These are phyloP conservation scores for Albifimbria verrucaria DNA, from an alignment of 2,329 filamentous ascomycete species.

Conservation along the genomic window DNA sequence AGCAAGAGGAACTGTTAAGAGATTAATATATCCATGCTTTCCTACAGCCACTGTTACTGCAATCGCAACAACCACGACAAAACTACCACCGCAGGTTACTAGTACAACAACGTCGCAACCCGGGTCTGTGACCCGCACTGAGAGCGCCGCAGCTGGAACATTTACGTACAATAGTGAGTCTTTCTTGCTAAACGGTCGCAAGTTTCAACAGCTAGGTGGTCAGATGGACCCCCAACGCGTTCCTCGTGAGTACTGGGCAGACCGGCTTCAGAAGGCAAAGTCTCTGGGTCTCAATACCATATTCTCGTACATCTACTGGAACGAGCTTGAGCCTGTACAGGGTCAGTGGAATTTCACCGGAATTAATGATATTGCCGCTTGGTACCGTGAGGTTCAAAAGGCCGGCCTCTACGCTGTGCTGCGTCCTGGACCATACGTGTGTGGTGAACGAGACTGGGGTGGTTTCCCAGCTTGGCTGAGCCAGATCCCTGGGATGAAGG, in stretches of 20 bases:
- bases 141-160: no score
- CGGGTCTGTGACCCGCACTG: no score
- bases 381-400: constrained; percentile 41
- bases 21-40: no score
- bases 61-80: no score
- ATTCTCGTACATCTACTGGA: constrained; percentile 50
- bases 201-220: no score
- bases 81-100: no score
- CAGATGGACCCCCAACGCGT: constrained; percentile 50
- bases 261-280: constrained; percentile 70
- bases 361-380: constrained; percentile 41
- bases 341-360: constrained; percentile 34
- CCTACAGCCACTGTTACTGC: no score
- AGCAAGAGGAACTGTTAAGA: no score
- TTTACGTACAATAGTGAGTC: no score
- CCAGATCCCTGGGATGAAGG: constrained; percentile 34
- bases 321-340: constrained; percentile 39
- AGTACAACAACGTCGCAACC: no score
- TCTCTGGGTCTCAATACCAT: constrained; percentile 77
- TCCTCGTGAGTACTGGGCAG: constrained; percentile 42
- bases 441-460: constrained; percentile 47
- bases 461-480: constrained; percentile 45
- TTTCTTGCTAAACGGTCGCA: no score
- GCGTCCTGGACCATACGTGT: constrained; percentile 45
- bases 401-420: constrained; percentile 40